These are phyloP conservation scores for Phylloporus sp. DNA, from an alignment of 1,284 basidiomycete genomes.

Conservation along the genomic window DNA sequence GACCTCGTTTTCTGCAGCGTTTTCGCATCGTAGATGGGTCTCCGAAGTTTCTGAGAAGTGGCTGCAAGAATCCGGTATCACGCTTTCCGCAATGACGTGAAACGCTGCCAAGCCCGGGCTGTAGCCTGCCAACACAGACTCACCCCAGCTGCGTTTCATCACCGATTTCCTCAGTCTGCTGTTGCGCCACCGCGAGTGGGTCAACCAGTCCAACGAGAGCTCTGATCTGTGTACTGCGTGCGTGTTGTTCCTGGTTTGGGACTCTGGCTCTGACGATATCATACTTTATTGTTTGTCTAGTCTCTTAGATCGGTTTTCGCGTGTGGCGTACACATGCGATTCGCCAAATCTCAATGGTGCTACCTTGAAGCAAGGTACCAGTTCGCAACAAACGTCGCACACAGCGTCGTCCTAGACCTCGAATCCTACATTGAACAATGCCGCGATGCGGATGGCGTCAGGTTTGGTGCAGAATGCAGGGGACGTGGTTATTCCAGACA, in stretches of 20 bases:
- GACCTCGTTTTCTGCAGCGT: slow-evolving; percentile 56
- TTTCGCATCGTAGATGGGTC: slow-evolving; percentile 58
- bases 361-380: slow-evolving; percentile 33
- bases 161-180: slow-evolving; percentile 59
- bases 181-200: slow-evolving; percentile 41
- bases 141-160: slow-evolving; percentile 58
- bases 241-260: slow-evolving; percentile 25
- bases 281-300: slow-evolving; percentile 18
- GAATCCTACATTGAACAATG: slow-evolving; percentile 56
- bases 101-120: slow-evolving; percentile 56
- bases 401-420: slow-evolving; percentile 46
- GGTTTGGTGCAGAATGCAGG: slow-evolving; percentile 63
- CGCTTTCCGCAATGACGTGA: slow-evolving; percentile 36
- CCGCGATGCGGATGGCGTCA: slow-evolving; percentile 56
- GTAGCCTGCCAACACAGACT: slow-evolving; percentile 61
- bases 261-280: too few species aligned
- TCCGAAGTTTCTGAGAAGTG: slow-evolving; percentile 57
- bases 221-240: slow-evolving; percentile 30
- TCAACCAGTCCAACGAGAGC: background rate
- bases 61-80: slow-evolving; percentile 42
- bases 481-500: slow-evolving; percentile 52
- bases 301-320: slow-evolving; percentile 37
- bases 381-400: slow-evolving; percentile 10
- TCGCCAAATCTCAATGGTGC: slow-evolving; percentile 45
- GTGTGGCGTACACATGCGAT: slow-evolving; percentile 38